These are phyloP conservation scores for Solanum commersonii DNA, from an alignment of 257 asterid genomes.

Conservation along the genomic window DNA sequence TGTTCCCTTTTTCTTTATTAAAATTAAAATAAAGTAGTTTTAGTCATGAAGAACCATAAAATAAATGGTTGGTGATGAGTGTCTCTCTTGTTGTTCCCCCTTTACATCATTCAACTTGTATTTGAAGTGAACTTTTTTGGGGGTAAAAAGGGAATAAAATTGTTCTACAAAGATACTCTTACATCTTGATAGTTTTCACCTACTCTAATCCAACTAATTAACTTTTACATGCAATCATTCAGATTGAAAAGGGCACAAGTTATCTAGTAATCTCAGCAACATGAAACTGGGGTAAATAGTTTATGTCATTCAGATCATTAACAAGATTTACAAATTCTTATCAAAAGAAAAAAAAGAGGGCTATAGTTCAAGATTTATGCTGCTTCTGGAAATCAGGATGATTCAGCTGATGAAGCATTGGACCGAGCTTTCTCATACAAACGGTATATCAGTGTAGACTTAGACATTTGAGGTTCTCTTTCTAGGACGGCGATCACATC, in stretches of 20 bases:
- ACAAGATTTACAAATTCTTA: not conserved
- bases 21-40: not conserved
- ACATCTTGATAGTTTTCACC: not conserved
- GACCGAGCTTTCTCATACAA: conserved; percentile 39
- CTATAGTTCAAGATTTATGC: not conserved
- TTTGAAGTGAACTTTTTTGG: not conserved
- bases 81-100: not conserved
- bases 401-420: conserved; percentile 22
- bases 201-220: not conserved
- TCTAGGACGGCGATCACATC: conserved; percentile 80
- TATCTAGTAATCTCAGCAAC: not conserved
- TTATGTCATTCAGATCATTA: not conserved
- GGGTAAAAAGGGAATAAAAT: not conserved
- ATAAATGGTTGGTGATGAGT: not conserved
- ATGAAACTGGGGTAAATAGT: not conserved
- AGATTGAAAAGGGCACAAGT: not conserved
- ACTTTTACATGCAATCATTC: not conserved
- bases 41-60: not conserved
- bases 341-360: not conserved
- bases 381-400: not conserved
- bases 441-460: conserved; percentile 53
- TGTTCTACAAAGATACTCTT: not conserved
- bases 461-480: conserved; percentile 93
- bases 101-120: not conserved
- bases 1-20: not conserved